phyloP scores from a whole-genome alignment of 163 green algal species.

The Scenedesmus sp. region DNA sequence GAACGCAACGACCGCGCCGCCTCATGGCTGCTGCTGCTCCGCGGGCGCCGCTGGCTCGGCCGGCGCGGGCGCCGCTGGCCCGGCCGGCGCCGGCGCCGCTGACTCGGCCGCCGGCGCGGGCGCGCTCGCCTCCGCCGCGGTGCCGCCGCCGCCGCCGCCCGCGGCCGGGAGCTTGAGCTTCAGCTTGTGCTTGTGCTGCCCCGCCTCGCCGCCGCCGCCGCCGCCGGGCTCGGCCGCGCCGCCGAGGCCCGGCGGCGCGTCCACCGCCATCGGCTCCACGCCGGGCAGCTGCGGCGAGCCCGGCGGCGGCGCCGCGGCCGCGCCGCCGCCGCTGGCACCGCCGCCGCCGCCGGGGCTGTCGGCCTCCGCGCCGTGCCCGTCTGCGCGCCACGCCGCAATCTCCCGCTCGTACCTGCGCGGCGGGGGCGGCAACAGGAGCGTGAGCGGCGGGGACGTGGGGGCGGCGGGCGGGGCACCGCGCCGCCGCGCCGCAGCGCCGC shows the following conservation, averaged over 20 bases:
- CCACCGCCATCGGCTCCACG: constrained; percentile 30
- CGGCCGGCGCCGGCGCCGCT: too few relatives aligned
- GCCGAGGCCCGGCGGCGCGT: too few relatives aligned
- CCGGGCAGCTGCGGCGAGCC: too few relatives aligned
- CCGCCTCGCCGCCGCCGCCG: neutral
- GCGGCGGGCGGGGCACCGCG: too few relatives aligned
- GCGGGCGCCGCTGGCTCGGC: neutral
- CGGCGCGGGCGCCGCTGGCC: neutral
- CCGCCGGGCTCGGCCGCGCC: neutral
- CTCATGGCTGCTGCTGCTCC: constrained; percentile 1
- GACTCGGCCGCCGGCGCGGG: too few relatives aligned
- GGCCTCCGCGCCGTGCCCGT: neutral
- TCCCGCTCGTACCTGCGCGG: constrained; percentile 14
- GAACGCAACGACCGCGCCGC: too few relatives aligned
- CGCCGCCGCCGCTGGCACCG: neutral
- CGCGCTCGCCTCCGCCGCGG: too few relatives aligned
- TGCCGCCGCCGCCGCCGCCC: too few relatives aligned
- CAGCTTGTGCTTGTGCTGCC: constrained; percentile 23
- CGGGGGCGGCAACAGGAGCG: too few relatives aligned
- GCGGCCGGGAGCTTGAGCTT: constrained; percentile 10
- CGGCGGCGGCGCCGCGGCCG: too few relatives aligned
- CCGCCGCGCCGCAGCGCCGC: too few relatives aligned
- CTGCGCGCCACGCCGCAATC: constrained; percentile 15
- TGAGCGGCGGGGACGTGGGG: too few relatives aligned
- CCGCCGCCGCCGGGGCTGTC: neutral